These are phyloP conservation scores for Leishmania major DNA, from an alignment of 208 protist species.

Conservation along the genomic window DNA sequence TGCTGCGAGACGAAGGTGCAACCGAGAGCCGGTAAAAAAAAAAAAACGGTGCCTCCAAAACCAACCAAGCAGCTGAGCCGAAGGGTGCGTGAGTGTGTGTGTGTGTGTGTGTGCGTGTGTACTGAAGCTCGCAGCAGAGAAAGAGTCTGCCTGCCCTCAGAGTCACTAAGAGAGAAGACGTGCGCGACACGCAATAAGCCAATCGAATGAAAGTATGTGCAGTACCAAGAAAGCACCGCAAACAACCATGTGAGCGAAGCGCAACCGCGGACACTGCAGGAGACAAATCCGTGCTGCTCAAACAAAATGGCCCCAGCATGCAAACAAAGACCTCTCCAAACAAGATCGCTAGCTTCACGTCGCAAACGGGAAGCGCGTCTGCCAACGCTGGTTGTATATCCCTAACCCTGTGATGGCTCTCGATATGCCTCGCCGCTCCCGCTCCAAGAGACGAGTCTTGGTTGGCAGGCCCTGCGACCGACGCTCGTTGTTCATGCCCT, in stretches of 20 bases:
- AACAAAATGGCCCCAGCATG: background rate
- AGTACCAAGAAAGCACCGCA: background rate
- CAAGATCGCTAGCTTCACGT: conserved; percentile 28
- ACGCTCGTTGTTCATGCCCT: conserved; percentile 88
- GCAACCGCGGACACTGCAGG: background rate
- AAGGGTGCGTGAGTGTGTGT: background rate
- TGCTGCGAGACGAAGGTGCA: background rate
- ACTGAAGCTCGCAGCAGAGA: background rate
- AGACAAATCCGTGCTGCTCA: background rate
- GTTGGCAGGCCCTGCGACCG: conserved; percentile 75
- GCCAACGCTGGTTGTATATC: conserved; percentile 72
- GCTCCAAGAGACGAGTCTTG: conserved; percentile 60
- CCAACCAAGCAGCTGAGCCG: background rate
- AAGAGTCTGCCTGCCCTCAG: background rate
- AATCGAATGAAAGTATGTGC: background rate
- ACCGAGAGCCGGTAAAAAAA: background rate
- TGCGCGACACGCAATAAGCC: background rate
- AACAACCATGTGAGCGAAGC: background rate
- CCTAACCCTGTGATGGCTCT: conserved; percentile 69
- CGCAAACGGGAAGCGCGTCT: conserved; percentile 85
- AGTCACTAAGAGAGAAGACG: background rate
- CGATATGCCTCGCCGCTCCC: conserved; percentile 75
- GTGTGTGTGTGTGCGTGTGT: background rate
- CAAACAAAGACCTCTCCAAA: background rate
- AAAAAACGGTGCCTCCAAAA: background rate